phyloP scores from a whole-genome alignment of 192 early-diverging fungal species.

The Backusella morwellensis region DNA sequence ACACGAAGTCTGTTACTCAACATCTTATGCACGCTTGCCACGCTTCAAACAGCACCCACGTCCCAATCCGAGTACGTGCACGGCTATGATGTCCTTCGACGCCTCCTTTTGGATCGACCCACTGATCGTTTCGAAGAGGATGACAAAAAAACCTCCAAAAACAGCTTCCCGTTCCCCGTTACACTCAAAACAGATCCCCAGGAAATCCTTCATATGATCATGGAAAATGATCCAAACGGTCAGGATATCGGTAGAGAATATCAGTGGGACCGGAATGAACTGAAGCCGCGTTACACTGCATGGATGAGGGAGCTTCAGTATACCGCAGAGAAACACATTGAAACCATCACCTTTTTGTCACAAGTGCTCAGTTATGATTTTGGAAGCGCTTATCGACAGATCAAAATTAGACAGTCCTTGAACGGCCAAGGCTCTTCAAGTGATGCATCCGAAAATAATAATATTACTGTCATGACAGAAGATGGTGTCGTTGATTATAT shows the following conservation, averaged over 20 bases:
- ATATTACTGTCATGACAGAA: constrained; percentile 31
- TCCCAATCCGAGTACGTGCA: constrained; percentile 16
- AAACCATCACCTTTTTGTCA: constrained; percentile 38
- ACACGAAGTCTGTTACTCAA: constrained; percentile 35
- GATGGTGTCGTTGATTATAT: constrained; percentile 37
- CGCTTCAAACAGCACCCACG: constrained; percentile 19
- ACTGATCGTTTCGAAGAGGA: background rate
- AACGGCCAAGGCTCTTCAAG: background rate
- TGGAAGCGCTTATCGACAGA: constrained; percentile 35
- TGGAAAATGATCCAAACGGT: constrained; percentile 15
- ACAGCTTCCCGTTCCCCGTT: constrained; percentile 24
- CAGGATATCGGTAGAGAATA: background rate
- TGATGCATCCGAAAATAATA: background rate
- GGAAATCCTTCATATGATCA: constrained; percentile 15
- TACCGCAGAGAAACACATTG: constrained; percentile 35
- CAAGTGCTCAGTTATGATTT: constrained; percentile 40
- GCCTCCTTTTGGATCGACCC: constrained; percentile 24
- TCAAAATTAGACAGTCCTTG: constrained; percentile 20
- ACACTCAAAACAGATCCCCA: constrained; percentile 29
- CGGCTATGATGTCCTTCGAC: constrained; percentile 34
- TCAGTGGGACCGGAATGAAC: background rate
- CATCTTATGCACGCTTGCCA: constrained; percentile 34
- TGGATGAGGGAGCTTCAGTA: constrained; percentile 42
- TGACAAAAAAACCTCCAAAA: background rate
- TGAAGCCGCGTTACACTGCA: constrained; percentile 30